Evolutionary conservation across 495 filamentous ascomycete species (phyloP).

Genomic region (Beverwykella pulmonaria): DNA sequence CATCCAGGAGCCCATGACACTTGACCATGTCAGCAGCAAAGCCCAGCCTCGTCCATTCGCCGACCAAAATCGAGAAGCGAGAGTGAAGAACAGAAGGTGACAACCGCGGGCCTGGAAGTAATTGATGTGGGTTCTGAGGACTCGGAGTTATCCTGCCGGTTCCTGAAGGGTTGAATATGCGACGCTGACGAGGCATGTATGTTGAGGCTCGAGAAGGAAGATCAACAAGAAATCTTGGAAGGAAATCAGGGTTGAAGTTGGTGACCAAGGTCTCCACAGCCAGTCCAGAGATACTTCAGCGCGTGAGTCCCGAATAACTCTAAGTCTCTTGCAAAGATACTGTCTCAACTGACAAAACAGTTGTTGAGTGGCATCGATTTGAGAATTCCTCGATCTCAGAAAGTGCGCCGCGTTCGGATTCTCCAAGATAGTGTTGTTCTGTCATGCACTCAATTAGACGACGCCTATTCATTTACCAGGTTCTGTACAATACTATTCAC

Average conservation of each 20-base stretch:
- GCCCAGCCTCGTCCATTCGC: background rate
- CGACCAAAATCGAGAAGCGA: background rate
- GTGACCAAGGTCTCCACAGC: no score
- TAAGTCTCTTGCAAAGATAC: no score
- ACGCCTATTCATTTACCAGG: background rate
- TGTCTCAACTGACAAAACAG: no score
- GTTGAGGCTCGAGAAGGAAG: no score
- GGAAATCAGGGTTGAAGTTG: no score
- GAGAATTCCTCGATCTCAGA: background rate
- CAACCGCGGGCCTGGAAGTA: background rate
- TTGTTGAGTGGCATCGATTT: background rate
- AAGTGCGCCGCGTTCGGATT: background rate
- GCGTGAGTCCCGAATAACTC: no score
- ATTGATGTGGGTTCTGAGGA: no score
- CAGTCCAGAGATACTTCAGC: no score
- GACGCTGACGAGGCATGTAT: no score
- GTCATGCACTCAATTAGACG: background rate
- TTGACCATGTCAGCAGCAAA: background rate
- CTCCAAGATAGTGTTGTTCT: background rate
- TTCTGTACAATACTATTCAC: background rate
- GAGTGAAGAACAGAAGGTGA: background rate
- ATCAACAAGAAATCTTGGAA: no score
- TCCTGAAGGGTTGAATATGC: no score
- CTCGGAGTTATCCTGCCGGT: no score
- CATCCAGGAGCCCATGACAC: background rate